A percentile compares a stretch with the other conserved stretches of the same genome.
Evolutionary conservation across 2,329 filamentous ascomycete genomes (phyloP).

Genomic region (Hortaea sp.): DNA sequence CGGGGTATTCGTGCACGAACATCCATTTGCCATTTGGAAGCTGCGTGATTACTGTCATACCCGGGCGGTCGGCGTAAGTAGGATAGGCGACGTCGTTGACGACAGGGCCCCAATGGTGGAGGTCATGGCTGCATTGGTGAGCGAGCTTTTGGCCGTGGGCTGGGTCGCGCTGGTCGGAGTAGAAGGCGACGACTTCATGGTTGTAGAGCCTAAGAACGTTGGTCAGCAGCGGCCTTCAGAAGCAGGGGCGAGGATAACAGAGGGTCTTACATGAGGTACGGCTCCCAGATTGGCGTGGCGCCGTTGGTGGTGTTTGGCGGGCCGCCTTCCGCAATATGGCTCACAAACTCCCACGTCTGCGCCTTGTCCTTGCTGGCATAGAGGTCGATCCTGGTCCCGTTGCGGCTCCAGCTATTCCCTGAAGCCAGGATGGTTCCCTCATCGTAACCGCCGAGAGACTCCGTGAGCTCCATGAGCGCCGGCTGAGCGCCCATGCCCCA

Average conservation of each 20-base stretch:
- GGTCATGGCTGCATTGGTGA: slow-evolving; percentile 52
- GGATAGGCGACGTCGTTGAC: slow-evolving; percentile 54
- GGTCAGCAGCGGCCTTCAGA: no score
- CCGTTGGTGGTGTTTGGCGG: slow-evolving; percentile 53
- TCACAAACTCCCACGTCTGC: slow-evolving; percentile 56
- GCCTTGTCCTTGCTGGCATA: slow-evolving; percentile 56
- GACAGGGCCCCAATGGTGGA: slow-evolving; percentile 48
- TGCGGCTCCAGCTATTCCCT: slow-evolving; percentile 50
- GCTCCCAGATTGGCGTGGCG: slow-evolving; percentile 62
- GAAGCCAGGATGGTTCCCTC: slow-evolving; percentile 55
- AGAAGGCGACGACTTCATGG: slow-evolving; percentile 45
- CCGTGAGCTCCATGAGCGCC: slow-evolving; percentile 53
- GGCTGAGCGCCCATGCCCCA: slow-evolving; percentile 62
- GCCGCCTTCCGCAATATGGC: slow-evolving; percentile 55
- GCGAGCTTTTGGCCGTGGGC: slow-evolving; percentile 58
- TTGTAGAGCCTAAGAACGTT: slow-evolving; percentile 22
- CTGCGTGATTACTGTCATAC: slow-evolving; percentile 52
- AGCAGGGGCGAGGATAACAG: no score
- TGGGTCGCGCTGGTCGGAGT: slow-evolving; percentile 60
- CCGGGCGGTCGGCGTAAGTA: slow-evolving; percentile 54
- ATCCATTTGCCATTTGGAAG: slow-evolving; percentile 53
- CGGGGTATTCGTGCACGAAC: slow-evolving; percentile 55
- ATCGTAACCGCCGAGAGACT: slow-evolving; percentile 46
- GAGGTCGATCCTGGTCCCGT: slow-evolving; percentile 56
- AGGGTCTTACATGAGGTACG: slow-evolving; percentile 43